Conservation (phyloP, 2,329 filamentous ascomycete species). For the Colletotrichum cereale region DNA sequence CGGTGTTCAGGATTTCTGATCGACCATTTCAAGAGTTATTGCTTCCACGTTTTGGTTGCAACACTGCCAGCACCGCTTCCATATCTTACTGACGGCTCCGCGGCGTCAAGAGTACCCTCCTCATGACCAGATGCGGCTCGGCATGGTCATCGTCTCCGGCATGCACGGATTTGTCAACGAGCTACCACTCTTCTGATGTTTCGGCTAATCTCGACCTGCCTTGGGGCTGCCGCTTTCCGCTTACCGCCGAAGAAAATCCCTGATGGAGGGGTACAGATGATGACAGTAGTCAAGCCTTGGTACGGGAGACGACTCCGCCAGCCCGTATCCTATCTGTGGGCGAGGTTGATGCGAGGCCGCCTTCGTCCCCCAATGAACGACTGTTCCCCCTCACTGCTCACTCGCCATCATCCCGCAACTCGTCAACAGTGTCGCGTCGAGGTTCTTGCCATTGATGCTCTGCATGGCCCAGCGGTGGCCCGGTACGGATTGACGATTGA, state of each 20-base stretch:
- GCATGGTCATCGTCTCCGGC: not conserved
- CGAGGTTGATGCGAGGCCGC: not conserved
- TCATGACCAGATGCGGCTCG: not conserved
- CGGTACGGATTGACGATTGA: not conserved
- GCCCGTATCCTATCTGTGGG: no score
- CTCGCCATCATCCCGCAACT: not conserved
- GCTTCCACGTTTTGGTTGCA: no score
- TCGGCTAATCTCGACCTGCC: not conserved
- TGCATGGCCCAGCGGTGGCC: not conserved
- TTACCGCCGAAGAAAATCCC: not conserved
- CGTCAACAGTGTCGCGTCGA: not conserved
- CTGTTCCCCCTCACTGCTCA: not conserved
- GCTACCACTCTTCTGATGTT: not conserved
- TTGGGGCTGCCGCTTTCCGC: not conserved
- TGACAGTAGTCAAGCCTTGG: not conserved
- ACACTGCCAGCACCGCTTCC: not conserved
- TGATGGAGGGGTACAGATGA: not conserved
- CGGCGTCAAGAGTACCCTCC: not conserved
- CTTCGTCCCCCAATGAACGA: not conserved
- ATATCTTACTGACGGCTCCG: not conserved
- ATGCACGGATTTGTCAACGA: not conserved
- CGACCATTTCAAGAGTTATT: no score
- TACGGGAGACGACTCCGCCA: not conserved
- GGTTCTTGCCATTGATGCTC: not conserved
- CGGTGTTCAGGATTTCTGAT: constrained; percentile 78